Conservation (phyloP, 2,329 filamentous ascomycete species). For the Alternaria rosae region DNA sequence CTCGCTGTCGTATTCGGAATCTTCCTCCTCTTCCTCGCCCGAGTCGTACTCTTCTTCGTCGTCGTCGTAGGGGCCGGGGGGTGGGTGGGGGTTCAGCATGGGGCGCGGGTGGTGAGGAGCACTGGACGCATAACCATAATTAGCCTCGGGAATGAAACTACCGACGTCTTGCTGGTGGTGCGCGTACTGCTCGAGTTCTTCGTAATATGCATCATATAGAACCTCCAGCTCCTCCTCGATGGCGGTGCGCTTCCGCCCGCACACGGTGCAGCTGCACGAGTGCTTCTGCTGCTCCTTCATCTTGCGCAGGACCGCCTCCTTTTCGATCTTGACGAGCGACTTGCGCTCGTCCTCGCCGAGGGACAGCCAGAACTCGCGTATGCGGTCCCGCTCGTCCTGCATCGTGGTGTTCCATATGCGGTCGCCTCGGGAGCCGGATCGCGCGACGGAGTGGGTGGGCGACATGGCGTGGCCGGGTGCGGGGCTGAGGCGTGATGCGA, state of each 20-base stretch:
- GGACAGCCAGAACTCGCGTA: conserved; percentile 98
- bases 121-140: conserved; percentile 62
- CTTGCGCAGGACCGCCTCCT: conserved; percentile 95
- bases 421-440: conserved; percentile 66
- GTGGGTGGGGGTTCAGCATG: conserved; percentile 69
- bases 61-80: conserved; percentile 65
- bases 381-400: conserved; percentile 92
- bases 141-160: conserved; percentile 72
- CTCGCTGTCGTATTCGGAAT: conserved; percentile 60
- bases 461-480: conserved; percentile 48
- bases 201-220: conserved; percentile 97
- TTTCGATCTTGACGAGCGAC: conserved; percentile 95
- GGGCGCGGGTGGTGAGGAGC: conserved; percentile 66
- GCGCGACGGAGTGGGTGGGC: conserved; percentile 54
- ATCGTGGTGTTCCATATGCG: conserved; percentile 98
- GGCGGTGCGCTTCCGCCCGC: conserved; percentile 91
- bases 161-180: conserved; percentile 79
- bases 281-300: conserved; percentile 99
- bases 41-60: conserved; percentile 60
- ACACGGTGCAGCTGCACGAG: conserved; percentile 97
- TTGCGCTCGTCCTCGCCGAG: conserved; percentile 93
- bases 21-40: conserved; percentile 63
- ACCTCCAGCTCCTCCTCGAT: conserved; percentile 98
- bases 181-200: conserved; percentile 96
- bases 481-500: conserved; percentile 47